Base-by-base conservation (phyloP, 345 rosid species). In the Microcos paniculata region DNA sequence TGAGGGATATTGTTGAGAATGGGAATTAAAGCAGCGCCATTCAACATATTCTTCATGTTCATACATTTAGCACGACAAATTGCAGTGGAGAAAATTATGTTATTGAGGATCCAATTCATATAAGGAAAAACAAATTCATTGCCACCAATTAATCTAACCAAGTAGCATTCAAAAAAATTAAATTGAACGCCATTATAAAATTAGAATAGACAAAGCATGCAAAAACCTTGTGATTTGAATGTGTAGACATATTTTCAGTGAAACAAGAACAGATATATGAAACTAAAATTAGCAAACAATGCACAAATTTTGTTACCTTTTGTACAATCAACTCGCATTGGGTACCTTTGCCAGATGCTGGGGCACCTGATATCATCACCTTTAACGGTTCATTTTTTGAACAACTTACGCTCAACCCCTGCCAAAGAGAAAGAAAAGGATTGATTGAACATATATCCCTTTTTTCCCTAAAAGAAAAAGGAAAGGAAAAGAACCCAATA, bases 331-430 rank as follows among this genome's bases (percentile, higher is more conserved):
- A 81, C 73, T 93, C 96, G 75, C 98, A 90, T 77, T 93, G 99
- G 73, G 99, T 89, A 63, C 99, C 96, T 85, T 93, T 95, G 53
- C 99, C 98, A 1, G 94, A 95, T 10, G 97, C 97, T 0, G 98
- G 94, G 35, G 98, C 98, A 43, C 99, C 98, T 0, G 96, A 93
- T 71, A 94, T 92, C 95, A 94, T 94, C 72, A 94, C 97, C 82
- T 90, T 92, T 82, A 94, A 48, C 0, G 97, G 90, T 82, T 90
- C 88, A 35, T 46, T 58, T 6, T 78, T 73, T 13, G 89, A 94
- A 86, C 95, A 86, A 71, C 62, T 74, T 64, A 91, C 66, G 80
- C 82, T 71, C 71, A 85, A 74, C 31, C 79, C 82, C 90, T 85
- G 84, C 82, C 40, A 43, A 14, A 51, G 0, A 18, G 16, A 1